phyloP scores from a whole-genome alignment of 2,329 filamentous ascomycete genomes.

The Botrytis cinerea region DNA sequence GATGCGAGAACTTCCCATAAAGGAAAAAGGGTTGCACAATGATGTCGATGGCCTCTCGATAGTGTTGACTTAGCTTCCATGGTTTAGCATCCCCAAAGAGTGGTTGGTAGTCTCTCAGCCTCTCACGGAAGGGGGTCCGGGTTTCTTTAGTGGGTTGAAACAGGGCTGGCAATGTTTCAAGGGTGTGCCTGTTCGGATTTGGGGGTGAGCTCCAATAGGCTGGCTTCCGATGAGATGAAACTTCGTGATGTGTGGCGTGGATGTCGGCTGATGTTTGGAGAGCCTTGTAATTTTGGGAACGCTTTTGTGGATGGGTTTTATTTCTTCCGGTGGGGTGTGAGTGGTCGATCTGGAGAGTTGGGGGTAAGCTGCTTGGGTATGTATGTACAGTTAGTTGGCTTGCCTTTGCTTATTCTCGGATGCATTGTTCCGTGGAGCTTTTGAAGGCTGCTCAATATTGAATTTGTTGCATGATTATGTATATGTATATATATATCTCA shows the following conservation, averaged over 20 bases:
- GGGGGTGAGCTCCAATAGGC: not conserved
- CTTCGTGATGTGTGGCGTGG: not conserved
- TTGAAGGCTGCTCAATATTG: not conserved
- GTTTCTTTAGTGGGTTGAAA: not conserved
- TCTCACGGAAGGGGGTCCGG: not conserved
- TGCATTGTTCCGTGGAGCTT: not conserved
- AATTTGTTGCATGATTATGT: not conserved
- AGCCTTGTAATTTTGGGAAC: not conserved
- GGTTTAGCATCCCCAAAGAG: not conserved
- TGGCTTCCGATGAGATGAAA: not conserved
- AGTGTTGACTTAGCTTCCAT: constrained; percentile 1
- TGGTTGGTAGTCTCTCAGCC: not conserved
- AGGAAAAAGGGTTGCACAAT: not conserved
- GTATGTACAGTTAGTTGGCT: not conserved
- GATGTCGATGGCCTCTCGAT: not conserved
- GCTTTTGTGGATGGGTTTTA: not conserved
- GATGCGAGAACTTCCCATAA: constrained; percentile 5
- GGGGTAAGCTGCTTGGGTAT: no score
- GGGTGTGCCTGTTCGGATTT: not conserved
- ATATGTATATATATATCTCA: not conserved
- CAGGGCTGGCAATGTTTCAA: constrained; percentile 5
- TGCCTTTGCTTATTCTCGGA: not conserved
- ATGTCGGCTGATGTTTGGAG: not conserved
- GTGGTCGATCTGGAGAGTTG: not conserved
- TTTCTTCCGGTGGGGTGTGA: not conserved